Percentiles rank a stretch among this genome's conserved stretches.
Conservation (phyloP, 1,284 basidiomycete genomes). For the Anthracocystis walkeri region DNA sequence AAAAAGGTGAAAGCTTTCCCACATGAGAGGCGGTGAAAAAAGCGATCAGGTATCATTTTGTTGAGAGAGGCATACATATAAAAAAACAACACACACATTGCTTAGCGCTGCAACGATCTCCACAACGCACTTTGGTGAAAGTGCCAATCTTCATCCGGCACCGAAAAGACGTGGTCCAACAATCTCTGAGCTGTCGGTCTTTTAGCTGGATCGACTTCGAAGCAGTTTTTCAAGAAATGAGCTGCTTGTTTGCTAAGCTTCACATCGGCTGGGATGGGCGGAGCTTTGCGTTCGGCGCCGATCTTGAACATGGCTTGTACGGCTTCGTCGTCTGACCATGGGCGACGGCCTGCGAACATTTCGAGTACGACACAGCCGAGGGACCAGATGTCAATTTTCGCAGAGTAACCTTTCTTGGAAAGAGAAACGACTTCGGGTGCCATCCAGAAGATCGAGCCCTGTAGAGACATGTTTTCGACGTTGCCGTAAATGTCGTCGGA, state of each 20-base stretch:
- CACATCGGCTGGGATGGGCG: conserved; percentile 88
- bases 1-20: not conserved
- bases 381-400: conserved; percentile 98
- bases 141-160: conserved; percentile 55
- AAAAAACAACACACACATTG: no score
- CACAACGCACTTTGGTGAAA: conserved; percentile 59
- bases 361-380: conserved; percentile 96
- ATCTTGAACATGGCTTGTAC: conserved; percentile 95
- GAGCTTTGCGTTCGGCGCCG: conserved; percentile 83
- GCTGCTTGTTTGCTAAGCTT: conserved; percentile 80
- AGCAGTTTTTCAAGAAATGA: conserved; percentile 89
- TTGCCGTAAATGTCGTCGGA: conserved; percentile 82
- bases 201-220: conserved; percentile 87
- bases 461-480: conserved; percentile 81
- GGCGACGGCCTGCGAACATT: conserved; percentile 95
- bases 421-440: conserved; percentile 93
- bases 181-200: conserved; percentile 87
- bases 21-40: not conserved
- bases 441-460: conserved; percentile 99
- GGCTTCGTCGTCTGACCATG: conserved; percentile 90
- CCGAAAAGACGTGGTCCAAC: conserved; percentile 82
- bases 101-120: conserved; percentile 29
- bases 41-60: conserved; percentile 2
- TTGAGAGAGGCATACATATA: not conserved
- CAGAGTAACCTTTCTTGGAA: conserved; percentile 84